Base-by-base conservation (phyloP, 2,329 filamentous ascomycete genomes). In the Dothideomycetidae sp. region DNA sequence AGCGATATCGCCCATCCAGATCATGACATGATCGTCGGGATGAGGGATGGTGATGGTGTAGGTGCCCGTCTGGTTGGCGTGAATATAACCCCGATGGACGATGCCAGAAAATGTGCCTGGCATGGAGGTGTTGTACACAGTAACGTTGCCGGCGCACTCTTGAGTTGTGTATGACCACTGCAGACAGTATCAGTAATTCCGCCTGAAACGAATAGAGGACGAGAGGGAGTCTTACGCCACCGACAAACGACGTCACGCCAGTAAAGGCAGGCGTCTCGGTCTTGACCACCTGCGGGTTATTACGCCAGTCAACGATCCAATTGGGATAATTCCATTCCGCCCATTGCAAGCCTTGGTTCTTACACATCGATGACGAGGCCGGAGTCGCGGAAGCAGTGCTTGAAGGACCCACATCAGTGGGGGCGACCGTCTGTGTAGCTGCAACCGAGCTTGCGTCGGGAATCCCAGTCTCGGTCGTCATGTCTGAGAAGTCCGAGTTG, bases 1-100 rank as follows among this genome's bases (percentile, higher is more conserved):
- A 3, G 47, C 47, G 5, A 33, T 42, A 9, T 38, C 10, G 5
- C 47, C 49, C 10, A 51, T 23, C 45, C 44, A 51, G 3, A 51
- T 28, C 11, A 50, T 32, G 5, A 46, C 44, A 13, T 48, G 42
- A 21, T 51, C 49, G 18, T 52, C 49, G 14, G 43, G 35, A 5
- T 40, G 34, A 3, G 37, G 36, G 13, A 45, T 28, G 5, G 29
- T 43, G 39, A 50, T 47, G 11, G 46, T 51, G 31, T 50, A 52
- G 14, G 37, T 41, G 19, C 50, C 47, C 13, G 46, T 31, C n/a
- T 26, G 21, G 21, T 7, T 7, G 21, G 21, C 21, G 21, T 26
- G 21, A n/a, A 26, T 26, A n/a, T 26, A 26, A 7, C 21, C 21
- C n/a, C 21, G 7, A n/a, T 26, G 21, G 7, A 26, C n/a, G 21